Evolutionary conservation across 352 stramenopile species (phyloP), one percentile per base, ranked within the genome.

Genomic region (Phytophthora citricola): DNA sequence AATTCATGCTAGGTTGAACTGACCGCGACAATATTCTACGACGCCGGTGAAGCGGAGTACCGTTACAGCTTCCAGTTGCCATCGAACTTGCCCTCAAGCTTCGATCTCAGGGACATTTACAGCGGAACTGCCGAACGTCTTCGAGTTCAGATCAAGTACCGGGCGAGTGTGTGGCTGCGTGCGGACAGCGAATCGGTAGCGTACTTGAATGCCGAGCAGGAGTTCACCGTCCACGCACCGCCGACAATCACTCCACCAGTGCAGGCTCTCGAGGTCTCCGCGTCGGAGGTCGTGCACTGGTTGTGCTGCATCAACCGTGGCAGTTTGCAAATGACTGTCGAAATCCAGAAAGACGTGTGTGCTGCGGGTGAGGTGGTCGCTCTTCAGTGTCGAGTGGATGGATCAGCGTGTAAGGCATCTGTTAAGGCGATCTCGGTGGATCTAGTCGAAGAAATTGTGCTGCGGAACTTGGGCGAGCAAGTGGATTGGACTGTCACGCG

Each of bases 291-390:
- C 39, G 47, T 79, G 15, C 54, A 74, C n/a, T 79, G 69, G 63
- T 10, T 79, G 27, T 71, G 52, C 27, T 79, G 71, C 48, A 45
- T 79, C 27, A 65, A 73, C 27, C 63, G 66, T 12, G 71, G 71
- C 17, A 71, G 57, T 15, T 44, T 79, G 27, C 58, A 64, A 24
- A 34, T 79, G 48, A 59, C 15, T 2, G 32, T 69, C 8, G 51
- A 58, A 9, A 63, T 68, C 27, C 53, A 55, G 17, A 65, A 69
- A 40, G 71, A 79, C 20, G 58, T 69, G n/a, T 63, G 61, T 29
- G 39, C 53, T 4, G 54, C 62, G 3, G 63, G 62, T 31, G 58
- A 73, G 53, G 24, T 48, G 15, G 56, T 79, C 29, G 20, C 40
- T 4, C n/a, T 79, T 1, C 22, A 36, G n/a, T 76, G 66, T 46